A percentile compares a stretch with the other conserved stretches of the same genome.
Evolutionary conservation across 2,329 filamentous ascomycete genomes (phyloP).

Genomic region (Diplodia scrobiculata): DNA sequence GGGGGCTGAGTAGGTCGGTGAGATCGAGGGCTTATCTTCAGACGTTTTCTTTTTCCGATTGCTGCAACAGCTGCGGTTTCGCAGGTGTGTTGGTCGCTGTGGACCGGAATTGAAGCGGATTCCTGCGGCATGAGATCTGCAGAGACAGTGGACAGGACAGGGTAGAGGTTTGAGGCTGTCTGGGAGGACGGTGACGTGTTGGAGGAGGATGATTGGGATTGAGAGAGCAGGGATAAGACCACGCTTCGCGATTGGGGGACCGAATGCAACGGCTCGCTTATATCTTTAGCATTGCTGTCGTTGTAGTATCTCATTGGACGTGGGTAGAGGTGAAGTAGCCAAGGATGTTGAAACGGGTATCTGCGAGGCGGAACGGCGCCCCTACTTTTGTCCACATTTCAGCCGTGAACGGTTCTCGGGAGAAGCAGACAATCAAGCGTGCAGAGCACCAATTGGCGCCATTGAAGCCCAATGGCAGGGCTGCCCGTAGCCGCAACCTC

Average conservation of each 20-base stretch:
- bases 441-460: background rate
- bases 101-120: background rate
- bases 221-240: background rate
- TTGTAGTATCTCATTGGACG: background rate
- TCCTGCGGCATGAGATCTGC: background rate
- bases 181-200: background rate
- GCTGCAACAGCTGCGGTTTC: constrained; percentile 5
- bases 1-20: background rate
- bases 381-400: background rate
- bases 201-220: background rate
- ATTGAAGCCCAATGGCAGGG: background rate
- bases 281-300: background rate
- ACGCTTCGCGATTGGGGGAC: background rate
- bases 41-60: background rate
- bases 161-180: background rate
- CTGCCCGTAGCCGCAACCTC: background rate
- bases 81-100: background rate
- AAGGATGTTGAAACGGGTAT: background rate
- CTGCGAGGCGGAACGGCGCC: no score
- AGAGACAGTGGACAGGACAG: background rate
- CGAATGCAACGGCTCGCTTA: background rate
- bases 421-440: background rate
- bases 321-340: background rate
- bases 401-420: background rate
- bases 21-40: background rate